phyloP scores from a whole-genome alignment of 176 grass and related monocot genomes.

The Carex littledalei region DNA sequence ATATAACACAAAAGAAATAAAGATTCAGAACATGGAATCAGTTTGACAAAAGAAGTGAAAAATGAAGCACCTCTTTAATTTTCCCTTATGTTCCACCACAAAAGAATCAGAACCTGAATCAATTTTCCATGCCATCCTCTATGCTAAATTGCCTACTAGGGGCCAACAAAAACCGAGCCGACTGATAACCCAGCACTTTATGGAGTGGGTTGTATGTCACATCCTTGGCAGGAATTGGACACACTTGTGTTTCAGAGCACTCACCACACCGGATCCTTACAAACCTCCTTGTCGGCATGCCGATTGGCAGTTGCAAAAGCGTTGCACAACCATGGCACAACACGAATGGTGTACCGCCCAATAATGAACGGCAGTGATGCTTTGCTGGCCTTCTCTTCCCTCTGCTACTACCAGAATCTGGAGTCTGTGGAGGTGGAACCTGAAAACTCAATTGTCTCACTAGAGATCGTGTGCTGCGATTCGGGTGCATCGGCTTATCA shows the following conservation, averaged over 20 bases:
- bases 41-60: no score
- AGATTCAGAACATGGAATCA: no score
- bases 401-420: constrained; percentile 16
- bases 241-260: constrained; percentile 32
- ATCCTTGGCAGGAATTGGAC: constrained; percentile 41
- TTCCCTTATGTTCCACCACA: no score
- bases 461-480: neutral
- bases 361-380: constrained; percentile 47
- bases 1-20: neutral
- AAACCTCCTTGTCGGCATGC: constrained; percentile 10
- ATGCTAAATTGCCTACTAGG: constrained; percentile 22
- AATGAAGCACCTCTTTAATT: no score
- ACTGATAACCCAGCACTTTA: constrained; percentile 2
- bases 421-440: neutral
- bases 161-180: constrained; percentile 1
- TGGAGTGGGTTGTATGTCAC: neutral
- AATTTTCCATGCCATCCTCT: neutral
- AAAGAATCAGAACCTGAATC: neutral
- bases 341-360: constrained; percentile 71
- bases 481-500: neutral
- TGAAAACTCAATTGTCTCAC: neutral
- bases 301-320: constrained; percentile 50
- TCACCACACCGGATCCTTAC: constrained; percentile 56
- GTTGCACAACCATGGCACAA: constrained; percentile 45
- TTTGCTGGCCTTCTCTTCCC: constrained; percentile 14